These are phyloP conservation scores for Pulveroboletus sp. DNA, from an alignment of 768 basidiomycete genomes.

Conservation along the genomic window DNA sequence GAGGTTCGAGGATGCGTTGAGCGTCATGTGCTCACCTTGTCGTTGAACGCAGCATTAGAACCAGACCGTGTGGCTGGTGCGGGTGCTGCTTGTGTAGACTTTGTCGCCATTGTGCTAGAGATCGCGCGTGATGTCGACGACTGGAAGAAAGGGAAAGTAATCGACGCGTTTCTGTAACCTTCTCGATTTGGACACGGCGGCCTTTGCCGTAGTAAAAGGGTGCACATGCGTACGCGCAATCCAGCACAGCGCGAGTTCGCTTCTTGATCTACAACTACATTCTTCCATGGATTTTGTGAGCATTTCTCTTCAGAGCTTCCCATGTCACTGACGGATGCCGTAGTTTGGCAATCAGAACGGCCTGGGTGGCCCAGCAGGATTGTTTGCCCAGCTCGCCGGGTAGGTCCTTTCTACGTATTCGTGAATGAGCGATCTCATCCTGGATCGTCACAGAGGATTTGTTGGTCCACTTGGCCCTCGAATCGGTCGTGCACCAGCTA, in stretches of 20 bases:
- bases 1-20: background rate
- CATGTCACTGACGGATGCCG: constrained; percentile 16
- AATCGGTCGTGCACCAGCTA: constrained; percentile 51
- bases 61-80: constrained; percentile 38
- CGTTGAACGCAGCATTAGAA: constrained; percentile 78
- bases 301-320: background rate
- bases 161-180: constrained; percentile 20
- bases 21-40: constrained; percentile 52
- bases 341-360: constrained; percentile 35
- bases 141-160: background rate
- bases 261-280: constrained; percentile 23
- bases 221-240: constrained; percentile 30
- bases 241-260: background rate
- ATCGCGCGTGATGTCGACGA: constrained; percentile 14
- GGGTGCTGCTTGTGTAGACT: constrained; percentile 16
- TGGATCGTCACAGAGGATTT: constrained; percentile 43
- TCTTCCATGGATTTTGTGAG: constrained; percentile 40
- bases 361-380: constrained; percentile 47
- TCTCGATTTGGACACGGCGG: constrained; percentile 27
- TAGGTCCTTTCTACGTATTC: constrained; percentile 27
- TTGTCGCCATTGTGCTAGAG: constrained; percentile 28
- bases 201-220: constrained; percentile 27
- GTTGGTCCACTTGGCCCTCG: constrained; percentile 46
- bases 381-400: constrained; percentile 67
- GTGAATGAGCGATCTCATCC: constrained; percentile 14